Percentiles rank a stretch among this genome's conserved stretches.
Conservation (phyloP, 2,329 filamentous ascomycete species). For the Curvularia hawaiiensis region DNA sequence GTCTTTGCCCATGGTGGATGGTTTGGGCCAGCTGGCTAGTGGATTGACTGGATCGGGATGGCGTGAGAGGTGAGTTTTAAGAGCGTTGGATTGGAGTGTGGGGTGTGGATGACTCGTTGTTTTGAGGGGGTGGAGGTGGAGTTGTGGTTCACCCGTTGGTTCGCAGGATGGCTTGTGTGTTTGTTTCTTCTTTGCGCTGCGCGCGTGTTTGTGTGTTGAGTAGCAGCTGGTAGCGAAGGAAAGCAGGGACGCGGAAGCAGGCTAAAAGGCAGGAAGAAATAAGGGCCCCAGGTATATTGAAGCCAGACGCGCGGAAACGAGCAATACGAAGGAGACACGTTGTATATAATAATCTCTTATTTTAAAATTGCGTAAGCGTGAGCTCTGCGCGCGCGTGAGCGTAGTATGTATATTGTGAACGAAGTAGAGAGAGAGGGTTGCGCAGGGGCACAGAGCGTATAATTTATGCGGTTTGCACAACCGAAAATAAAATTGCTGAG, state of each 20-base stretch:
- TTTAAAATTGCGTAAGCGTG: not conserved
- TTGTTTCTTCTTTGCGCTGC: not conserved
- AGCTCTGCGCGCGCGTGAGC: not conserved
- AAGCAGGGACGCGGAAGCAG: not conserved
- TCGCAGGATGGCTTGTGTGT: not conserved
- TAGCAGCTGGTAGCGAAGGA: too few species aligned
- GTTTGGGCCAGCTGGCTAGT: not conserved
- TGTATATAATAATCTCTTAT: not conserved
- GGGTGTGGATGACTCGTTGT: not conserved
- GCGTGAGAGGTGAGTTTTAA: not conserved
- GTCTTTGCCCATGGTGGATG: conserved; percentile 32
- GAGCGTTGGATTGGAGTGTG: not conserved
- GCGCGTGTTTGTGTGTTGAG: not conserved
- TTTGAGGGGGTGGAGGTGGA: not conserved
- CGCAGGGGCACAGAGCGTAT: not conserved
- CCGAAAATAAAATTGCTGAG: conserved; percentile 1
- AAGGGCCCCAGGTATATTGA: not conserved
- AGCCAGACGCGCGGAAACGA: not conserved
- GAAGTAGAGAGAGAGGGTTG: too few species aligned
- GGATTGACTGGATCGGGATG: not conserved
- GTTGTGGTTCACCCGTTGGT: not conserved
- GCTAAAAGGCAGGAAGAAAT: not conserved
- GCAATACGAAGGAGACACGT: not conserved
- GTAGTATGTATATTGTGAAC: too few species aligned
- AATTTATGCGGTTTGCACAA: conserved; percentile 1